A percentile compares a stretch with the other conserved stretches of the same genome.
phyloP scores from a whole-genome alignment of 805 yeast species.

The Nakazawaea holstii region DNA sequence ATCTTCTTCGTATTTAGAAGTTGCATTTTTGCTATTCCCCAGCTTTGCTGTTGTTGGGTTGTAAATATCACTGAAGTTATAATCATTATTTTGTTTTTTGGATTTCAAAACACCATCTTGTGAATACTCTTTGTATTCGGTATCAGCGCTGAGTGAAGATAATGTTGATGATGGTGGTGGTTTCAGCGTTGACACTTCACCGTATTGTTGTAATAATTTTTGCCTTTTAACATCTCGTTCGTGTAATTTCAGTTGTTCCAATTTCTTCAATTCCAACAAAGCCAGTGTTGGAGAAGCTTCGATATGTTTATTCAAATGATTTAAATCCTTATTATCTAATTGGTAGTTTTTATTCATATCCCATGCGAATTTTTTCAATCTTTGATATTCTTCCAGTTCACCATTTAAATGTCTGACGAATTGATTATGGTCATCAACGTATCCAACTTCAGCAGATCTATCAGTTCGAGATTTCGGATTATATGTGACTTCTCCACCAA shows the following conservation, averaged over 20 bases:
- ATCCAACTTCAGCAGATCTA: slow-evolving; percentile 26
- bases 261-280: slow-evolving; percentile 28
- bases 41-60: background rate
- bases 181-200: slow-evolving; percentile 16
- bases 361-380: slow-evolving; percentile 46
- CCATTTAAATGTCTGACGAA: slow-evolving; percentile 52
- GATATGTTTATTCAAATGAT: slow-evolving; percentile 20
- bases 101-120: slow-evolving; percentile 6
- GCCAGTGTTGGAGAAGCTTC: slow-evolving; percentile 45
- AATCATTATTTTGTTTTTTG: slow-evolving; percentile 9
- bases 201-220: slow-evolving; percentile 33
- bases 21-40: background rate
- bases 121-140: slow-evolving; percentile 9
- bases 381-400: slow-evolving; percentile 50
- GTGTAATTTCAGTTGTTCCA: slow-evolving; percentile 23
- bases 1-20: slow-evolving; percentile 31
- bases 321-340: slow-evolving; percentile 9
- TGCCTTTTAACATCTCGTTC: slow-evolving; percentile 24
- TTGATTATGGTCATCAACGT: slow-evolving; percentile 30
- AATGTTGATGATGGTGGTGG: background rate
- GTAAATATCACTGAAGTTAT: slow-evolving; percentile 13
- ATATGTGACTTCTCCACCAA: slow-evolving; percentile 37
- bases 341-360: slow-evolving; percentile 16
- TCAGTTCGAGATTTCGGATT: slow-evolving; percentile 49
- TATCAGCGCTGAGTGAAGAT: background rate